Evolutionary conservation across 2,329 filamentous ascomycete species (phyloP).

Genomic region (Neopestalotiopsis rosae): DNA sequence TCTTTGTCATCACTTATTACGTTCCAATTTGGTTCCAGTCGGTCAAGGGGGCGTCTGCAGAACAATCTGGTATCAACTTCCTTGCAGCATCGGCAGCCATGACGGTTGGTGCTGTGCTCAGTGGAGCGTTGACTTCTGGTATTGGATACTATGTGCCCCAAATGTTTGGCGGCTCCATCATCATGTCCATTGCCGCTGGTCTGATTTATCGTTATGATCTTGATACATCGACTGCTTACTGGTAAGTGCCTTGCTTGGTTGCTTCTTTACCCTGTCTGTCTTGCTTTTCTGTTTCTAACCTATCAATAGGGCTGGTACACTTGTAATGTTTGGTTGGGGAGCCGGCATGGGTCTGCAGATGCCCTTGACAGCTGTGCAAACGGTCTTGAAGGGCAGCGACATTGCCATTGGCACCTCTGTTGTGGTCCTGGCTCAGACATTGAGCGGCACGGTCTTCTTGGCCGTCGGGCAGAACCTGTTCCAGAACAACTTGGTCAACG

Average conservation of each 20-base stretch:
- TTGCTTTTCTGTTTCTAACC: neutral
- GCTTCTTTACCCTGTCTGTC: no score
- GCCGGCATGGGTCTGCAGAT: constrained; percentile 34
- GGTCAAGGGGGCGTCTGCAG: constrained; percentile 29
- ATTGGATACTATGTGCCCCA: constrained; percentile 36
- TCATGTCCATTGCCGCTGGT: constrained; percentile 29
- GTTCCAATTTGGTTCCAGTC: constrained; percentile 38
- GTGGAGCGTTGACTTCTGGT: constrained; percentile 25
- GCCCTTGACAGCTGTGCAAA: constrained; percentile 34
- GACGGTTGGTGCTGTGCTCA: constrained; percentile 16
- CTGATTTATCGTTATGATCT: constrained; percentile 27
- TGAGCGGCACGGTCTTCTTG: constrained; percentile 30
- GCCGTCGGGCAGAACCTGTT: constrained; percentile 33
- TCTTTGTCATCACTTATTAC: constrained; percentile 23
- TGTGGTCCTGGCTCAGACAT: constrained; percentile 33
- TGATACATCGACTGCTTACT: constrained; percentile 25
- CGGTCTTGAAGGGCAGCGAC: constrained; percentile 30
- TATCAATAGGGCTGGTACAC: constrained; percentile 27
- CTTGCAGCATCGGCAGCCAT: constrained; percentile 22
- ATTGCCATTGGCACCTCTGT: constrained; percentile 34
- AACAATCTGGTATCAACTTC: constrained; percentile 33
- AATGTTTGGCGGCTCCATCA: constrained; percentile 26
- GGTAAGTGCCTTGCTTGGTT: constrained; percentile 17
- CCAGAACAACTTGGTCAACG: constrained; percentile 25
- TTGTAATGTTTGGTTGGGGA: constrained; percentile 34